Percentiles rank a stretch among this genome's conserved stretches.
phyloP scores from a whole-genome alignment of 768 basidiomycete species.

The Boletus pseudopeckii region DNA sequence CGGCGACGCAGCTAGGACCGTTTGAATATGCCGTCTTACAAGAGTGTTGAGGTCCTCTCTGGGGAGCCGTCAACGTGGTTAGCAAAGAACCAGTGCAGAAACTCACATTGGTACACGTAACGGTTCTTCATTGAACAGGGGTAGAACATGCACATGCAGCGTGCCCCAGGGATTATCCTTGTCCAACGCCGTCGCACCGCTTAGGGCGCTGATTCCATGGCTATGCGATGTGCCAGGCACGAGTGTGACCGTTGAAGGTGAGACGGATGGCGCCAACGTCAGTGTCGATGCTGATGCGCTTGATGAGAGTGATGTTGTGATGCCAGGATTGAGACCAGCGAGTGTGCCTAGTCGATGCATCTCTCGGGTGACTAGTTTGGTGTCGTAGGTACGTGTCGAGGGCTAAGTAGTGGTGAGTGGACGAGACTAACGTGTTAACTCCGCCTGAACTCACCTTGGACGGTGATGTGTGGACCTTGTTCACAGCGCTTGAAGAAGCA shows the following conservation, averaged over 20 bases:
- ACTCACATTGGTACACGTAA: constrained; percentile 79
- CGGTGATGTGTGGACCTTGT: constrained; percentile 33
- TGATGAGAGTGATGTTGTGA: constrained; percentile 34
- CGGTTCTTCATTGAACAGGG: constrained; percentile 88
- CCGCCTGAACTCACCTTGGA: constrained; percentile 32
- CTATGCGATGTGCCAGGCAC: constrained; percentile 35
- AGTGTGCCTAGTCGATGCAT: constrained; percentile 79
- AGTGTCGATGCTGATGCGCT: constrained; percentile 48
- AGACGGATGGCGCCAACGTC: constrained; percentile 38
- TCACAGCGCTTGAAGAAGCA: constrained; percentile 23
- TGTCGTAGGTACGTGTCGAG: constrained; percentile 72
- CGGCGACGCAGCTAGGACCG: constrained; percentile 68
- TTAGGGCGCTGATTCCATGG: constrained; percentile 20
- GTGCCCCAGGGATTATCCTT: constrained; percentile 76
- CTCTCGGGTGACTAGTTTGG: constrained; percentile 76
- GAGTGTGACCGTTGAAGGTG: constrained; percentile 34
- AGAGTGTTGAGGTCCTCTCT: constrained; percentile 87
- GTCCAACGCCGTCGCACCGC: constrained; percentile 33
- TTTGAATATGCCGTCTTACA: constrained; percentile 74
- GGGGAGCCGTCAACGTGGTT: constrained; percentile 12
- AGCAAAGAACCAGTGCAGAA: background rate
- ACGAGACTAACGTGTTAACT: constrained; percentile 13
- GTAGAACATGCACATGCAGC: constrained; percentile 83
- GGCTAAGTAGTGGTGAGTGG: constrained; percentile 36
- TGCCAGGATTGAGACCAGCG: constrained; percentile 48